phyloP scores from a whole-genome alignment of 345 rosid genomes.

The Cardamine occulta region DNA sequence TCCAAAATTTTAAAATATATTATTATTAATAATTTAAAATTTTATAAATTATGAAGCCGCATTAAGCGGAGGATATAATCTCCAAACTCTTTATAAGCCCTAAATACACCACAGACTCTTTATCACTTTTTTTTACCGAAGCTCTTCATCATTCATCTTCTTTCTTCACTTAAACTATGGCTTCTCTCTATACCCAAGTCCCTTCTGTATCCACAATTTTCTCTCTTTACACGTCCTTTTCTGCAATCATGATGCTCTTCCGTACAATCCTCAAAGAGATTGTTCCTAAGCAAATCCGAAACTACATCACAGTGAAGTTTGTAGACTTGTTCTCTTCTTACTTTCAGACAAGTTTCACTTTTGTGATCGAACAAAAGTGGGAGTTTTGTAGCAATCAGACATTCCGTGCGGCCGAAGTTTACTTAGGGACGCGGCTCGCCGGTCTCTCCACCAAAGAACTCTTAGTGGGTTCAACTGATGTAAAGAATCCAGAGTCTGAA shows the following conservation, averaged over 20 bases:
- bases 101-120: too few species aligned
- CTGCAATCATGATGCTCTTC: constrained; percentile 33
- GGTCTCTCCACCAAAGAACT: constrained; percentile 32
- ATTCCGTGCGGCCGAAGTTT: constrained; percentile 40
- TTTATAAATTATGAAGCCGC: too few species aligned
- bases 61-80: too few species aligned
- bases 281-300: constrained; percentile 31
- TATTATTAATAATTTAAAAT: too few species aligned
- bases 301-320: constrained; percentile 12
- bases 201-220: constrained; percentile 39
- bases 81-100: too few species aligned
- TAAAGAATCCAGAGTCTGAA: constrained; percentile 33
- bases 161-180: constrained; percentile 17
- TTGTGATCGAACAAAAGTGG: constrained; percentile 39
- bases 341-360: constrained; percentile 40
- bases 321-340: constrained; percentile 24
- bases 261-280: constrained; percentile 39
- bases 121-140: neutral
- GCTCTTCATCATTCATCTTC: neutral
- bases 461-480: constrained; percentile 37
- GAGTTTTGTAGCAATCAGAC: constrained; percentile 32
- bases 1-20: too few species aligned
- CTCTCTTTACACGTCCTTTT: constrained; percentile 40
- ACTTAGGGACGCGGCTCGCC: constrained; percentile 16
- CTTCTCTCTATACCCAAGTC: constrained; percentile 27